These are phyloP conservation scores for Magnolia changhungtana DNA, from an alignment of 164 flowering plant genomes.

Conservation along the genomic window DNA sequence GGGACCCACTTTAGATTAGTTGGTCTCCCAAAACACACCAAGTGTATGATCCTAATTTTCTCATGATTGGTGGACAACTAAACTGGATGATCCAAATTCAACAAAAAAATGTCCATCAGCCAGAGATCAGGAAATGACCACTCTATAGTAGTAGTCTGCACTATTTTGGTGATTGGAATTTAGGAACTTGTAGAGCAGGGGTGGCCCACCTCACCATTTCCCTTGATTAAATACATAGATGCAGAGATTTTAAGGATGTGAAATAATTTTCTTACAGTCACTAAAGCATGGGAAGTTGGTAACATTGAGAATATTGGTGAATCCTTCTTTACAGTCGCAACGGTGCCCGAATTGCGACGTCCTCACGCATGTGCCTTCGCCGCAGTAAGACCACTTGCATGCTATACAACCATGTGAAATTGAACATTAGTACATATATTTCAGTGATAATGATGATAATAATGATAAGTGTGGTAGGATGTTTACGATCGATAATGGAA, in stretches of 20 bases:
- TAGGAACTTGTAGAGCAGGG: neutral
- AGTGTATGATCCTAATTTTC: too few relatives aligned
- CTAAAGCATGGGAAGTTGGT: conserved; percentile 55
- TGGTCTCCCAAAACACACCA: too few relatives aligned
- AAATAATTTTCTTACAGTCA: conserved; percentile 33
- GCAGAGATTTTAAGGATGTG: neutral
- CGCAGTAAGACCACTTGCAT: conserved; percentile 67
- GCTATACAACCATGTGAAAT: conserved; percentile 26
- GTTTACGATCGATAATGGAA: conserved; percentile 55
- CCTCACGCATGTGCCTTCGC: conserved; percentile 50
- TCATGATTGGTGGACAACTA: too few relatives aligned
- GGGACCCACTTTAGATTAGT: neutral
- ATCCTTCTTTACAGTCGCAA: conserved; percentile 52
- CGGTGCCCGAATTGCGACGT: conserved; percentile 18
- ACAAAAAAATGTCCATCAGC: too few relatives aligned
- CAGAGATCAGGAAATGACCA: too few relatives aligned
- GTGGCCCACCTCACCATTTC: too few relatives aligned
- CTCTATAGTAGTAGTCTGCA: too few relatives aligned
- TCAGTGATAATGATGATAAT: conserved; percentile 2
- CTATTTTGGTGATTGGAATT: too few relatives aligned
- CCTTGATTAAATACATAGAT: too few relatives aligned
- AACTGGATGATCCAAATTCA: too few relatives aligned
- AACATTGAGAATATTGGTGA: conserved; percentile 46
- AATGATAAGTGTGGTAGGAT: neutral
- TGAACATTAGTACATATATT: neutral